Evolutionary conservation across 2,329 filamentous ascomycete species (phyloP), one percentile per base, ranked within the genome.

Genomic region (Pseudopithomyces chartarum): DNA sequence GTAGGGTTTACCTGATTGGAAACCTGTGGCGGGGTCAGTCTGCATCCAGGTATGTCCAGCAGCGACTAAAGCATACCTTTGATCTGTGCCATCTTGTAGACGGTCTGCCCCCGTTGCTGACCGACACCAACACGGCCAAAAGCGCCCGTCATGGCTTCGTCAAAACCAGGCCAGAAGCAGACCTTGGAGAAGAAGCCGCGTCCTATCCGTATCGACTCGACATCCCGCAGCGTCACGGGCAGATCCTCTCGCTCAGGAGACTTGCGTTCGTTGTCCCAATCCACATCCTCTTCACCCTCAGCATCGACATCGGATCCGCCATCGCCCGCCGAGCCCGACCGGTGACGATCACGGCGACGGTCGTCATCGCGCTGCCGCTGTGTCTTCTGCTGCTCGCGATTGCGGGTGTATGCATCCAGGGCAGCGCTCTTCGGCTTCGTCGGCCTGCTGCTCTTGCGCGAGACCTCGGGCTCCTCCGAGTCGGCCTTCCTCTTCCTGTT

Each of bases 111-210:
- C 38, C 39, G 38, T 6, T 23, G 15, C 12, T 89, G 84, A 0
- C 93, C 94, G 55, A 97, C 86, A 60, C 88, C 90, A 62, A 98
- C 87, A 50, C 95, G 90, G 36, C 89, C 89, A 73, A 90, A 99
- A 75, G 92, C 96, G 50, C 92, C 92, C 15, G 82, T 86, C 67
- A 97, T 90, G 29, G 90, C 84, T 8, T 90, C 80, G 54, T 96
- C 90, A 64, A 99, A 97, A 3, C 89, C 89, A 11, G 95, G 95
- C 65, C 93, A 94, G 79, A 96, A 97, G 82, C 92, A 97, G 54
- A 97, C 90, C 69, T 94, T 87, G 6, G 90, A 89, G 74, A 99
- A 97, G 69, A 92, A 90, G 64, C 86, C 90, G 60, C 95, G 87
- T 48, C 93, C 91, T 56, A 99, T 85, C 55, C 92, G 87, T 52